Percentiles rank a stretch among this genome's conserved stretches.
These are phyloP conservation scores for Lumnitzera littorea DNA, from an alignment of 345 rosid species.

Conservation along the genomic window DNA sequence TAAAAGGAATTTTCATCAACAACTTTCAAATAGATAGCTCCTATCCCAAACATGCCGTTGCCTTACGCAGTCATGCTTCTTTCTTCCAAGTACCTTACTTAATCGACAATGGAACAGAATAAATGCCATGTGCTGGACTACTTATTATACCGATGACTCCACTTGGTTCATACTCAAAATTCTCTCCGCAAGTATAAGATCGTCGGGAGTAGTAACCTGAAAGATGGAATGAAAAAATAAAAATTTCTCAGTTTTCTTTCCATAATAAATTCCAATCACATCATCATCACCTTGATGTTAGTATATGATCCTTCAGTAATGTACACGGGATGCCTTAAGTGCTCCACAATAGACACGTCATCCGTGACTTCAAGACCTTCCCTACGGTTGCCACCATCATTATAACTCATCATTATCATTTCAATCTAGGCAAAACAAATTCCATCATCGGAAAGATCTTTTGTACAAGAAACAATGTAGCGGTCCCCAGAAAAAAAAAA, in stretches of 20 bases:
- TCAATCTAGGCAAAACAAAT: not conserved
- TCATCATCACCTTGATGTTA: conserved; percentile 68
- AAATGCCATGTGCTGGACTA: not conserved
- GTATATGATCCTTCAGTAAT: conserved; percentile 91
- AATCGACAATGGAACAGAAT: too few species aligned
- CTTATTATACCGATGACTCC: not conserved
- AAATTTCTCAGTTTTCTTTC: not conserved
- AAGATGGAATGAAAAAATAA: not conserved
- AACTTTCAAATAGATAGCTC: too few species aligned
- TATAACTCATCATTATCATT: not conserved
- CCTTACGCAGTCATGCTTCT: too few species aligned
- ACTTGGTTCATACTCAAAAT: conserved; percentile 35
- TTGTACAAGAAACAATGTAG: too few species aligned
- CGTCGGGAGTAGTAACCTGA: conserved; percentile 94
- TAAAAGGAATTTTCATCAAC: too few species aligned
- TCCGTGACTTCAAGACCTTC: conserved; percentile 88
- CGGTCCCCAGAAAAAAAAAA: too few species aligned
- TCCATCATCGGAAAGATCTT: too few species aligned
- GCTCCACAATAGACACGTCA: conserved; percentile 90
- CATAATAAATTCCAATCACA: not conserved
- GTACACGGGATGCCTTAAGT: conserved; percentile 80
- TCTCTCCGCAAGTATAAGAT: conserved; percentile 80
- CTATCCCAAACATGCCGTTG: too few species aligned
- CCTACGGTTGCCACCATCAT: conserved; percentile 25
- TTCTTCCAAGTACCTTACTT: too few species aligned